Conservation (phyloP, 2,329 filamentous ascomycete species). For the Rhytidhysteron rufulum region DNA sequence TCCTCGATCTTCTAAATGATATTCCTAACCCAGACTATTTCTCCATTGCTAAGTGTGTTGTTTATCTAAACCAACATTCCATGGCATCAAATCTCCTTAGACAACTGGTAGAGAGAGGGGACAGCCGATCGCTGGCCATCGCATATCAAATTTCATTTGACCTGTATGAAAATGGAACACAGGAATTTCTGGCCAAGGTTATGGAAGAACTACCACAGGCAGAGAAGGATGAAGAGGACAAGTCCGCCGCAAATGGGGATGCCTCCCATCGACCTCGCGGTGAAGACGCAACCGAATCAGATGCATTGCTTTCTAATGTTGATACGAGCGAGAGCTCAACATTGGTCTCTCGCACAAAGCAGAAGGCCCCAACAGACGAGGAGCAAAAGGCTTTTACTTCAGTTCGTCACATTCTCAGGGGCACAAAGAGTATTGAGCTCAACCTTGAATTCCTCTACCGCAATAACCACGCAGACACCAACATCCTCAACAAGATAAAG, state of each 20-base stretch:
- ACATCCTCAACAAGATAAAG: conserved; percentile 91
- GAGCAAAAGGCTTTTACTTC: conserved; percentile 53
- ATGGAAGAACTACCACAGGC: conserved; percentile 68
- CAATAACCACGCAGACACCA: conserved; percentile 88
- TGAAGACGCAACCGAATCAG: conserved; percentile 54
- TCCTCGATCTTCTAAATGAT: conserved; percentile 91
- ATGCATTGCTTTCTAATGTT: conserved; percentile 55
- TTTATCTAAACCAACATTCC: conserved; percentile 88
- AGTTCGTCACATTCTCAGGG: conserved; percentile 66
- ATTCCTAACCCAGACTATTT: conserved; percentile 95
- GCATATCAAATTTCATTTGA: conserved; percentile 99
- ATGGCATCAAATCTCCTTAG: conserved; percentile 84
- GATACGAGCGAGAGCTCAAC: conserved; percentile 51
- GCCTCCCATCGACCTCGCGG: conserved; percentile 26
- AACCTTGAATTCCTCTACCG: conserved; percentile 96
- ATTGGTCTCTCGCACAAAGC: conserved; percentile 40
- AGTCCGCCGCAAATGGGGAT: conserved; percentile 37
- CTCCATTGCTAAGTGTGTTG: conserved; percentile 94
- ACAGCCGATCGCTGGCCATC: conserved; percentile 73
- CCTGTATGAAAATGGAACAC: conserved; percentile 95
- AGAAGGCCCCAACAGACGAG: conserved; percentile 44
- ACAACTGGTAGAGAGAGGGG: conserved; percentile 74
- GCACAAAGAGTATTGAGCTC: conserved; percentile 88
- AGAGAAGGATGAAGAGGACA: conserved; percentile 44
- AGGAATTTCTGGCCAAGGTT: conserved; percentile 91